Evolutionary conservation across 2,329 filamentous ascomycete species (phyloP).

Genomic region (Diaporthe sp.): DNA sequence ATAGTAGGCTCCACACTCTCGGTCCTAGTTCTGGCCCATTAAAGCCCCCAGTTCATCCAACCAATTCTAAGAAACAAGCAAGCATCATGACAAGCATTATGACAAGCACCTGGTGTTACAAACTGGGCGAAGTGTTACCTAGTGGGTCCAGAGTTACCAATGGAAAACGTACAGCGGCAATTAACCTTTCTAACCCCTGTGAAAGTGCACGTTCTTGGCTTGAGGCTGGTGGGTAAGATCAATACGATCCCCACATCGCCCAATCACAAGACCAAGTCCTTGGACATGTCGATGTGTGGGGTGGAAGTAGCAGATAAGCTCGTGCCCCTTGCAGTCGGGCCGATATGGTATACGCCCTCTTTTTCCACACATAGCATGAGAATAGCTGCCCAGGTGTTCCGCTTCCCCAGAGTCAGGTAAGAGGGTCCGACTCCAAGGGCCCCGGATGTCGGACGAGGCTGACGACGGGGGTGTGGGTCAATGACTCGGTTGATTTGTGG

Average conservation of each 20-base stretch:
- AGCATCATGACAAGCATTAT: constrained; percentile 23
- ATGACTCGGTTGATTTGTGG: constrained; percentile 20
- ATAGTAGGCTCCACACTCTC: not conserved
- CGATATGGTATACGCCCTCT: not conserved
- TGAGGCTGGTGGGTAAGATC: constrained; percentile 9
- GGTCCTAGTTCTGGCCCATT: not conserved
- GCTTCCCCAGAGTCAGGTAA: constrained; percentile 26
- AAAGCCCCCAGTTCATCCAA: constrained; percentile 4
- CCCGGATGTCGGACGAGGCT: constrained; percentile 8
- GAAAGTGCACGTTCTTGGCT: not conserved
- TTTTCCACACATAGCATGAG: not conserved
- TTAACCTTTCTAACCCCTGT: too few relatives aligned
- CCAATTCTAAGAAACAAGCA: not conserved
- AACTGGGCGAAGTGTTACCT: too few relatives aligned
- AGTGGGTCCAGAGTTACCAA: too few relatives aligned
- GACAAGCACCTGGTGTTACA: not conserved
- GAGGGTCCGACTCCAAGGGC: not conserved
- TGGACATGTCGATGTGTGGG: not conserved
- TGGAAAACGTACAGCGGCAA: too few relatives aligned
- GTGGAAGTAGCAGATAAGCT: constrained; percentile 14
- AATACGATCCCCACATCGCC: constrained; percentile 11
- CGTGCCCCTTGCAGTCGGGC: not conserved
- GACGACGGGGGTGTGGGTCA: not conserved
- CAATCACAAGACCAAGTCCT: not conserved
- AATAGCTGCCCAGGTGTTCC: not conserved